Evolutionary conservation across 257 asterid species (phyloP), one percentile per base, ranked within the genome.

Genomic region (Solanum raphanifolium): DNA sequence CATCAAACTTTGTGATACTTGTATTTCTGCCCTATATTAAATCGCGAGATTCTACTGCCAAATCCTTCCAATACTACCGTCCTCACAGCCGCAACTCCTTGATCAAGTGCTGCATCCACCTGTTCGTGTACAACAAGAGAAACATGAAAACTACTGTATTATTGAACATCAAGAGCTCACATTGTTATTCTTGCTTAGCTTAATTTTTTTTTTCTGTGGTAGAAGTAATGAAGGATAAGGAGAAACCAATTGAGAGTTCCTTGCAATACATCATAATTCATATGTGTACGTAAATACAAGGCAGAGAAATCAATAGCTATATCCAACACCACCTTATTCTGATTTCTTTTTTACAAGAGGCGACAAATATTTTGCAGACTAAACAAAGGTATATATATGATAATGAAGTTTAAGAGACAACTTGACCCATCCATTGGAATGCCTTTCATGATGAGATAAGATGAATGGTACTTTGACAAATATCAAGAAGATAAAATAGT

Each of bases 21-120:
- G 93, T 95, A 95, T 87, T 95, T 97, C 94, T 97, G 99, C 8
- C 98, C 98, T 71, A 97, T 95, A 90, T 97, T 96, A 91, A 97
- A 97, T 89, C 98, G 94, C 62, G 88, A 95, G 46, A 96, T 89
- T 55, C 93, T 93, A 88, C 89, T 93, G 92, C 94, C 92, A 83
- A 96, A 94, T 65, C 98, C 99, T 92, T 96, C 98, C 43, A 69
- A 87, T 58, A 94, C 86, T 36, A 97, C 93, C 23, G 94, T 91
- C 90, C 95, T 94, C 65, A 91, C 91, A 3, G 99, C 99, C 86
- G 91, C 98, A 5, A 90, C 93, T 20, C 98, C 99, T 90, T 96
- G 98, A 88, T 95, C 98, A 86, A 96, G 88, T 9, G 99, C 99
- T 76, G 86, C 95, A 88, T 97, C 98, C 82, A 97, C 90, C 98